Percentiles rank a stretch among this genome's conserved stretches.
phyloP scores from a whole-genome alignment of 2,329 filamentous ascomycete species.

The Colletotrichum chlorophyti region DNA sequence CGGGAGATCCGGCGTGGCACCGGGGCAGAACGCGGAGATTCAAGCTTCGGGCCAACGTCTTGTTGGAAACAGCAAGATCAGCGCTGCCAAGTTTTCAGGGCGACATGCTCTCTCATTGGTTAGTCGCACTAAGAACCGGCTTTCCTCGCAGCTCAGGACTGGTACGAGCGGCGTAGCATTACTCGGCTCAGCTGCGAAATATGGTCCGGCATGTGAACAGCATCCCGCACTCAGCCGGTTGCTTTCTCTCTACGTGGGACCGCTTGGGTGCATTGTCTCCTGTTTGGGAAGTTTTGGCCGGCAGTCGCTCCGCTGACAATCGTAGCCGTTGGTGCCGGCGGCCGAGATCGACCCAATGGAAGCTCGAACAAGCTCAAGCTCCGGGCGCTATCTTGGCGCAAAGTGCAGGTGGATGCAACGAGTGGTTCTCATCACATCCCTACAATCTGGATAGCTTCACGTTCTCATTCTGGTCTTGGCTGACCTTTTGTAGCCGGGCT shows the following conservation, averaged over 20 bases:
- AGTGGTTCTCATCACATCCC: conserved; percentile 9
- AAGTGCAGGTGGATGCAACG: conserved; percentile 1
- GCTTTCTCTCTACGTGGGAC: neutral
- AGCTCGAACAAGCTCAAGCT: conserved; percentile 16
- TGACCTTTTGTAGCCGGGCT: neutral
- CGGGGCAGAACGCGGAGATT: conserved; percentile 13
- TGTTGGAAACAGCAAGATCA: no score
- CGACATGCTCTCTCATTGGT: conserved; percentile 3
- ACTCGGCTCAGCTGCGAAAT: neutral
- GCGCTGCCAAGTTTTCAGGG: no score
- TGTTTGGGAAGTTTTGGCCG: conserved; percentile 9
- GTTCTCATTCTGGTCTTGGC: neutral
- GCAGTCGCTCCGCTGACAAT: conserved; percentile 9
- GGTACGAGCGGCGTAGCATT: conserved; percentile 1
- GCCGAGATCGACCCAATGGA: conserved; percentile 20
- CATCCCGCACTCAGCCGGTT: neutral
- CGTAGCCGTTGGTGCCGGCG: conserved; percentile 11
- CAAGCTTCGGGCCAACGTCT: neutral
- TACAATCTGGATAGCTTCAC: neutral
- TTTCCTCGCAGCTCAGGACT: neutral
- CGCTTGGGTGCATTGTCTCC: neutral
- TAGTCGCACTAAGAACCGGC: neutral
- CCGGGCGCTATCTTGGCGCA: conserved; percentile 22
- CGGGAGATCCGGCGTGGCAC: conserved; percentile 14
- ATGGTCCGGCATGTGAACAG: conserved; percentile 7